Evolutionary conservation across 2,329 filamentous ascomycete genomes (phyloP).

Genomic region (Diaporthe citri): DNA sequence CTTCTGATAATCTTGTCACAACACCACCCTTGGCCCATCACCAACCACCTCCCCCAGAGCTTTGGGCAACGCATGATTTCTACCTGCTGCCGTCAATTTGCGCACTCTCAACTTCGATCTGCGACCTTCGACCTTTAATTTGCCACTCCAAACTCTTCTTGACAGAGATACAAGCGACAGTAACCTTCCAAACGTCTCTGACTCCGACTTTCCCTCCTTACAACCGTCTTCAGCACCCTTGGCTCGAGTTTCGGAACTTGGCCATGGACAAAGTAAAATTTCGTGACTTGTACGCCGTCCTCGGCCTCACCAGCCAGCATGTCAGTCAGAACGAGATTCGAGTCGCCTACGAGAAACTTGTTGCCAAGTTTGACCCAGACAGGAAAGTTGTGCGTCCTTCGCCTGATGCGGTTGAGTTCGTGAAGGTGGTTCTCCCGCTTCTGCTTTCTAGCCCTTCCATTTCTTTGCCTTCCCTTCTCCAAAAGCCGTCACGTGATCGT

Average conservation of each 20-base stretch:
- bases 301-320: background rate
- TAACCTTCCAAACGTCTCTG: background rate
- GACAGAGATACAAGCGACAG: background rate
- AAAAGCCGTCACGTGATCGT: background rate
- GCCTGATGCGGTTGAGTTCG: background rate
- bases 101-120: background rate
- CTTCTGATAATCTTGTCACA: too few species aligned
- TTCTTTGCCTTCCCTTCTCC: too few species aligned
- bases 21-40: background rate
- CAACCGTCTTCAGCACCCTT: background rate
- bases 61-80: background rate
- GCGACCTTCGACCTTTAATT: background rate
- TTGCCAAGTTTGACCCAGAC: background rate
- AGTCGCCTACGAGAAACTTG: background rate
- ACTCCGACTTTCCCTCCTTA: too few species aligned
- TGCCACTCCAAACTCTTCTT: background rate
- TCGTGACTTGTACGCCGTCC: background rate
- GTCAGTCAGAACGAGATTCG: background rate
- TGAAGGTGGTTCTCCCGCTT: background rate
- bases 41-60: background rate
- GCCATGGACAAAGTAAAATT: background rate
- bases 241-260: background rate
- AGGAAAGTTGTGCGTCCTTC: background rate
- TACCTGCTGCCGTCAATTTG: too few species aligned
- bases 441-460: background rate